phyloP scores from a whole-genome alignment of 495 filamentous ascomycete species.

The Penicillium atrosanguineum region DNA sequence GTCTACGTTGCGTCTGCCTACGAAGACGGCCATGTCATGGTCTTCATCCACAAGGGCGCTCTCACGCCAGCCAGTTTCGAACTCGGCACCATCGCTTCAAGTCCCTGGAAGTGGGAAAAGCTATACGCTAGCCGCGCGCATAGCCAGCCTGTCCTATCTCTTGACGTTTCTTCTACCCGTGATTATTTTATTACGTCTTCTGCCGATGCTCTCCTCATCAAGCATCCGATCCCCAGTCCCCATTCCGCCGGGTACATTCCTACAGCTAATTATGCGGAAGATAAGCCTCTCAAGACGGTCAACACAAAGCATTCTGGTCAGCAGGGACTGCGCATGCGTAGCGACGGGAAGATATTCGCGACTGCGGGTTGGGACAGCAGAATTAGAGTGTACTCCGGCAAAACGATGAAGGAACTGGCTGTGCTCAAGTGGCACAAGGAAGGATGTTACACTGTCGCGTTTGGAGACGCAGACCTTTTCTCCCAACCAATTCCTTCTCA shows the following conservation, averaged over 20 bases:
- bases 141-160: constrained; percentile 80
- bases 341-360: constrained; percentile 79
- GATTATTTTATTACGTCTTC: constrained; percentile 77
- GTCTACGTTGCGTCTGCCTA: constrained; percentile 69
- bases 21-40: constrained; percentile 76
- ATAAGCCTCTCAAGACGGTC: constrained; percentile 52
- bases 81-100: constrained; percentile 2
- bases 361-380: constrained; percentile 92
- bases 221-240: constrained; percentile 54
- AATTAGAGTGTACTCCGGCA: constrained; percentile 74
- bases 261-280: constrained; percentile 19
- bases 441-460: constrained; percentile 83
- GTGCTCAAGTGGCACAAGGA: constrained; percentile 95
- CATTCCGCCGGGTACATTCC: constrained; percentile 9
- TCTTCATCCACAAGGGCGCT: constrained; percentile 42
- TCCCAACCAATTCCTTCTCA: not conserved
- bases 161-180: constrained; percentile 57
- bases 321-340: constrained; percentile 73
- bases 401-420: constrained; percentile 82
- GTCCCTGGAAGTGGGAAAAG: constrained; percentile 54
- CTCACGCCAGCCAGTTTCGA: constrained; percentile 14
- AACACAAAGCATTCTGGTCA: constrained; percentile 90
- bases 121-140: constrained; percentile 68
- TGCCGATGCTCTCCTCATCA: constrained; percentile 69
- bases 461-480: constrained; percentile 51